Evolutionary conservation across 805 yeast species (phyloP), one percentile per base, ranked within the genome.

Genomic region (Barnettozyma sp.): DNA sequence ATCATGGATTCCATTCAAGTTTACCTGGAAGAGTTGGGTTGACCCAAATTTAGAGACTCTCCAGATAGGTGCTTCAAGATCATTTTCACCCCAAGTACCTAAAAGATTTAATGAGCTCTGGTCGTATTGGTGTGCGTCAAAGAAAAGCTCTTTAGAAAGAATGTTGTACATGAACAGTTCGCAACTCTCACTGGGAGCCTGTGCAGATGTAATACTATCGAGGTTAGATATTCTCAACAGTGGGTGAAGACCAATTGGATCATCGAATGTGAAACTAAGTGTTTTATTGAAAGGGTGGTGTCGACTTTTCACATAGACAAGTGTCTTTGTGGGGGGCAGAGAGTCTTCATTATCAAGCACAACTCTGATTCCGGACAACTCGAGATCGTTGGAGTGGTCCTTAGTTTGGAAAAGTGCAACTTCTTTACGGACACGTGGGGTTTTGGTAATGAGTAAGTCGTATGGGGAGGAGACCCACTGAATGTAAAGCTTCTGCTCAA

Each of bases 1-100:
- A 16, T 50, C 35, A 18, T 40, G 33, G 11, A 46, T 40, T n/a
- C 45, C 7, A 12, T 22, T 21, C 15, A 7, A 19, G 5, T 32
- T 21, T 11, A 68, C 39, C 30, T 56, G 58, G 22, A 72, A 57
- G 15, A 75, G 47, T 15, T 65, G 63, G 29, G 64, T 60, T 4
- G 75, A 65, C 2, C 79, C 79, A 66, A 68, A 69, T 17, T 58
- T 46, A 3, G 46, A 40, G 7, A 61, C 59, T 20, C 57, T 56
- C 65, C 75, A 76, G 22, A 58, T 66, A 5, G 82, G 82, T 22
- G 65, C 63, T 44, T 76, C 82, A 17, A 76, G 54, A 46, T 76
- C 78, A n/a, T 65, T 58, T 35, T 71, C 74, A 4, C 81, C 81
- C 68, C 70, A 70, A 1, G 66, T 51, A 3, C 59, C 60, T 2